Conservation (phyloP, 2,329 filamentous ascomycete genomes). For the Phymatotrichopsis omnivora region DNA sequence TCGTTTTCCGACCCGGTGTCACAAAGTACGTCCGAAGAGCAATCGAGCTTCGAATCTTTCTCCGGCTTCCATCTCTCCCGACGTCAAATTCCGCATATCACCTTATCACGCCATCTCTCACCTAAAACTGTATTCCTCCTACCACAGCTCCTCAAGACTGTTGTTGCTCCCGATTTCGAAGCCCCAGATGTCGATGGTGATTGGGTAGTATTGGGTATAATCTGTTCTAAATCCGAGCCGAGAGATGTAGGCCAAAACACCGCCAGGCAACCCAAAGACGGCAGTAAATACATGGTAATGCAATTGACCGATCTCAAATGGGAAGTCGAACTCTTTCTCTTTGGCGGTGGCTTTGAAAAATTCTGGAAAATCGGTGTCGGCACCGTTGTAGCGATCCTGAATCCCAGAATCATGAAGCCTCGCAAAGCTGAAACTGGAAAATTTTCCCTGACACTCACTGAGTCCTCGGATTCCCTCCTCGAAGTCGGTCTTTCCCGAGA, state of each 20-base stretch:
- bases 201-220: slow-evolving; percentile 76
- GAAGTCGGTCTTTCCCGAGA: slow-evolving; percentile 80
- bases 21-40: neutral
- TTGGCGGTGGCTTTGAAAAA: slow-evolving; percentile 77
- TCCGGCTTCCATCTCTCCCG: slow-evolving; percentile 75
- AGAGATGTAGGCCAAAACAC: slow-evolving; percentile 48
- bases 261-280: slow-evolving; percentile 42
- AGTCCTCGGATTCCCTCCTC: slow-evolving; percentile 68
- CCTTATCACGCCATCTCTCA: slow-evolving; percentile 65
- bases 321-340: slow-evolving; percentile 86
- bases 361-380: slow-evolving; percentile 92
- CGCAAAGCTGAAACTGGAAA: slow-evolving; percentile 65
- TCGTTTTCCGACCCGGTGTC: neutral
- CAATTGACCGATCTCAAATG: slow-evolving; percentile 79
- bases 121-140: slow-evolving; percentile 68
- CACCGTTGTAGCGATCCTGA: slow-evolving; percentile 85
- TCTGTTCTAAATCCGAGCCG: slow-evolving; percentile 81
- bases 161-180: slow-evolving; percentile 75
- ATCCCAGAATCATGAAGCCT: slow-evolving; percentile 78
- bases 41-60: slow-evolving; percentile 76
- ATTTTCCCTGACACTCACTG: slow-evolving; percentile 78
- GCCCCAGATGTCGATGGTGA: slow-evolving; percentile 75
- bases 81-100: slow-evolving; percentile 70
- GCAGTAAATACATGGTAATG: slow-evolving; percentile 85
- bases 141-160: slow-evolving; percentile 66